Evolutionary conservation across 1,284 basidiomycete species (phyloP).

Genomic region (Papiliotrema nemorosa): DNA sequence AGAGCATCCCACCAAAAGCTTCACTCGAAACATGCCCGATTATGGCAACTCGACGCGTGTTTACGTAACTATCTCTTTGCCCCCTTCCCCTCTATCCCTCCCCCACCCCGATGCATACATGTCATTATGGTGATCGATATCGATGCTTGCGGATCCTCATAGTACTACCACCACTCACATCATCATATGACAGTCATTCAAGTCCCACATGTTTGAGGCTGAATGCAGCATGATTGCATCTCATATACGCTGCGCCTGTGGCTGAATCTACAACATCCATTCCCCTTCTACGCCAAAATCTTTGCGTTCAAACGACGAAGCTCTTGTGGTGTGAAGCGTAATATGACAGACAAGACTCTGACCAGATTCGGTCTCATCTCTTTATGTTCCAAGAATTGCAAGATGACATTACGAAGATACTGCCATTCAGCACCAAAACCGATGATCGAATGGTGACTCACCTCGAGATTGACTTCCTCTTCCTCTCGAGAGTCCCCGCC

Average conservation of each 20-base stretch:
- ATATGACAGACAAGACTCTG: slow-evolving; percentile 80
- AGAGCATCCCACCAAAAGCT: too few species aligned
- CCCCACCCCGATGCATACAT: too few species aligned
- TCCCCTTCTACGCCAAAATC: slow-evolving; percentile 21
- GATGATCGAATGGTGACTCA: too few species aligned
- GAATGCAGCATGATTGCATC: too few species aligned
- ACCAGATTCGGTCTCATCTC: slow-evolving; percentile 90
- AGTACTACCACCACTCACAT: too few species aligned
- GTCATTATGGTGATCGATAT: too few species aligned
- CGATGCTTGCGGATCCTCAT: too few species aligned
- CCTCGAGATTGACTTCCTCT: slow-evolving; percentile 87
- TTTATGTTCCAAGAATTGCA: slow-evolving; percentile 87
- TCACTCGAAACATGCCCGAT: neutral
- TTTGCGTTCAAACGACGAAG: slow-evolving; percentile 77
- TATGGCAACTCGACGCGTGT: neutral
- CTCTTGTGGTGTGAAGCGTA: slow-evolving; percentile 91
- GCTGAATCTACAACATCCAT: too few species aligned
- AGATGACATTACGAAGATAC: slow-evolving; percentile 86
- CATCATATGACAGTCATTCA: too few species aligned
- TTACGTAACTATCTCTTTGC: neutral
- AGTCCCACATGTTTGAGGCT: too few species aligned
- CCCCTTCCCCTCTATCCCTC: too few species aligned
- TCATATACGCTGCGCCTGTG: too few species aligned
- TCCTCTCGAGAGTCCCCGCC: slow-evolving; percentile 35
- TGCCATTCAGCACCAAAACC: slow-evolving; percentile 7